phyloP scores from a whole-genome alignment of 306 rosid genomes.

The Begonia peltatifolia region DNA sequence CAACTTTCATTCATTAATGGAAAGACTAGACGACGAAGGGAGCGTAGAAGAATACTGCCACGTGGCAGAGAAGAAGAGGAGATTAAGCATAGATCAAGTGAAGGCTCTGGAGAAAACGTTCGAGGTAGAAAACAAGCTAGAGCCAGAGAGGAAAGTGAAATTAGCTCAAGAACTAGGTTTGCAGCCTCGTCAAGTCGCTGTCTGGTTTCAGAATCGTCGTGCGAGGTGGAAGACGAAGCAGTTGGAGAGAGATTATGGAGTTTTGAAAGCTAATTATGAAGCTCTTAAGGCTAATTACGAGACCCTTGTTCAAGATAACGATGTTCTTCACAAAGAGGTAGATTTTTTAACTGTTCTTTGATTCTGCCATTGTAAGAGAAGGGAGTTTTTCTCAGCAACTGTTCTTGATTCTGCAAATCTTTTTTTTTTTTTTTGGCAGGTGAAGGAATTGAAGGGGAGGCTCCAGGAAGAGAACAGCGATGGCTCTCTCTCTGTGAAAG shows the following conservation, averaged over 20 bases:
- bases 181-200: slow-evolving; percentile 90
- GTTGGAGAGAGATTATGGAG: slow-evolving; percentile 75
- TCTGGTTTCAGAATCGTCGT: slow-evolving; percentile 97
- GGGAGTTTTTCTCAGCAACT: no score
- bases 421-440: slow-evolving; percentile 18
- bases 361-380: neutral
- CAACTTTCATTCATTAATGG: slow-evolving; percentile 52
- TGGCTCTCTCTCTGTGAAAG: slow-evolving; percentile 41
- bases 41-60: slow-evolving; percentile 41
- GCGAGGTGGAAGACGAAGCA: slow-evolving; percentile 99
- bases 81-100: slow-evolving; percentile 72
- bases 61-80: slow-evolving; percentile 67
- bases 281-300: slow-evolving; percentile 44
- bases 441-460: slow-evolving; percentile 64
- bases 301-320: slow-evolving; percentile 50
- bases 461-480: slow-evolving; percentile 33
- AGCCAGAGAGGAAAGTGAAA: slow-evolving; percentile 78
- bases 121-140: slow-evolving; percentile 93
- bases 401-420: neutral
- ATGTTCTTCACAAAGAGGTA: slow-evolving; percentile 64
- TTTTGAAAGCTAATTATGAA: slow-evolving; percentile 56
- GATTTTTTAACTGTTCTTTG: neutral
- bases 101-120: slow-evolving; percentile 94
- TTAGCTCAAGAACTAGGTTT: slow-evolving; percentile 84
- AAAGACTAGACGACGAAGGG: slow-evolving; percentile 77